Conservation (phyloP, 257 asterid species). For the Nicotiana otophora region DNA sequence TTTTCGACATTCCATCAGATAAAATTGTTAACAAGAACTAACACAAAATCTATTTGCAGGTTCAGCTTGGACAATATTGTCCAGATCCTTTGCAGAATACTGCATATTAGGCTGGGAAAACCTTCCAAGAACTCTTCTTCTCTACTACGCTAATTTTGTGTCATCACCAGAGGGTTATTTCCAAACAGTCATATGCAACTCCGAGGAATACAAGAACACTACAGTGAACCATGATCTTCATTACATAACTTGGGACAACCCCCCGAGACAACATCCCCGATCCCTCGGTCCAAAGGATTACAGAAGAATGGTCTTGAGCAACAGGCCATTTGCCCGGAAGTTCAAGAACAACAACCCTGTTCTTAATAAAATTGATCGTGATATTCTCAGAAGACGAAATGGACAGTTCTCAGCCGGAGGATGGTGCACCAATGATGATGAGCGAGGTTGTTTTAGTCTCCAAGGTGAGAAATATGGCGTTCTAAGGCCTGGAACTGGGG, state of each 20-base stretch:
- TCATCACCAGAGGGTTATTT: constrained; percentile 87
- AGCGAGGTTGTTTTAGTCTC: constrained; percentile 33
- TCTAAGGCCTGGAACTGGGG: constrained; percentile 65
- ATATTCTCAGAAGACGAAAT: constrained; percentile 44
- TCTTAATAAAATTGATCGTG: constrained; percentile 64
- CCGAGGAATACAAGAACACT: constrained; percentile 52
- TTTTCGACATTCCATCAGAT: background rate
- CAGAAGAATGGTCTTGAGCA: constrained; percentile 56
- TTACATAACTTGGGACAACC: constrained; percentile 77
- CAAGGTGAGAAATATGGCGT: constrained; percentile 57
- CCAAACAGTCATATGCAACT: constrained; percentile 76
- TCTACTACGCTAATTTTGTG: constrained; percentile 81
- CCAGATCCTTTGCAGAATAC: constrained; percentile 78
- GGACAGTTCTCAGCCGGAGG: constrained; percentile 63
- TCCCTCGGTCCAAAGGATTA: constrained; percentile 68
- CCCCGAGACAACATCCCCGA: constrained; percentile 82
- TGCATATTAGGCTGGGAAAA: constrained; percentile 75
- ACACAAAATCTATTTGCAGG: constrained; percentile 32
- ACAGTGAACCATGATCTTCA: constrained; percentile 80
- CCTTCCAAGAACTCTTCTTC: constrained; percentile 77
- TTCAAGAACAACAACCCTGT: constrained; percentile 69
- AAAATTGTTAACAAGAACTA: background rate
- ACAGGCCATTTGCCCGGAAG: constrained; percentile 75
- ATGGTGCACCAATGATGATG: constrained; percentile 43
- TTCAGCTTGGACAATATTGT: constrained; percentile 81